Evolutionary conservation across 257 asterid genomes (phyloP), one percentile per base, ranked within the genome.

Genomic region (Rhazya stricta): DNA sequence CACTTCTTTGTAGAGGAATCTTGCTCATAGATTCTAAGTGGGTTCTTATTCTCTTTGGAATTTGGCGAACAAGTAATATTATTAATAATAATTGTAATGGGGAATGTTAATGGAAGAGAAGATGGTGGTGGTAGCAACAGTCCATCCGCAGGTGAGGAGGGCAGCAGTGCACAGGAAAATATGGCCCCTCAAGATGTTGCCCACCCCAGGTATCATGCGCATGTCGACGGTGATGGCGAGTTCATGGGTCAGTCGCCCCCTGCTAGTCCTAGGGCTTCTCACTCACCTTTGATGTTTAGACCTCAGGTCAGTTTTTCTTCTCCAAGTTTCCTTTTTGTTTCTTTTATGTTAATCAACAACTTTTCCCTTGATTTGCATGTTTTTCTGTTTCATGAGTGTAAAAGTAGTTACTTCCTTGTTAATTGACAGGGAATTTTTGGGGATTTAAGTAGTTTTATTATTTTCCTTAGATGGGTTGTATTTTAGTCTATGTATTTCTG

Each of bases 21-120:
- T 79, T 39, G 42, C 43, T 34, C 25, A 23, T 39, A 54, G 80
- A 84, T 84, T 83, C 89, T 67, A 61, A 9, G 46, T 50, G 84
- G 84, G 77, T 77, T 76, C 78, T 71, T 53, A 74, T 87, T 27
- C 75, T 60, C 76, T 67, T 74, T 63, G 69, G 53, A 43, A 53
- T 57, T 76, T 70, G 72, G 72, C 18, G 7, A 13, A 71, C 67
- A 68, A 67, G 27, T 18, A 37, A 65, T 65, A 51, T 18, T 13
- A 16, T 36, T 21, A 66, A 11, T 19, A 19, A 2, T 58, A 37
- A 29, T 34, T 34, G 19, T 78, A 80, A 93, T 93, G 97, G 98
- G 98, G 73, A 93, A 93, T 84, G 94, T 91, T 32, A 91, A 84
- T 83, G 98, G 96, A 74, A 89, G 91, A 84, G 97, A 93, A 80